These are phyloP conservation scores for Lyophyllum semitale DNA, from an alignment of 768 basidiomycete species.

Conservation along the genomic window DNA sequence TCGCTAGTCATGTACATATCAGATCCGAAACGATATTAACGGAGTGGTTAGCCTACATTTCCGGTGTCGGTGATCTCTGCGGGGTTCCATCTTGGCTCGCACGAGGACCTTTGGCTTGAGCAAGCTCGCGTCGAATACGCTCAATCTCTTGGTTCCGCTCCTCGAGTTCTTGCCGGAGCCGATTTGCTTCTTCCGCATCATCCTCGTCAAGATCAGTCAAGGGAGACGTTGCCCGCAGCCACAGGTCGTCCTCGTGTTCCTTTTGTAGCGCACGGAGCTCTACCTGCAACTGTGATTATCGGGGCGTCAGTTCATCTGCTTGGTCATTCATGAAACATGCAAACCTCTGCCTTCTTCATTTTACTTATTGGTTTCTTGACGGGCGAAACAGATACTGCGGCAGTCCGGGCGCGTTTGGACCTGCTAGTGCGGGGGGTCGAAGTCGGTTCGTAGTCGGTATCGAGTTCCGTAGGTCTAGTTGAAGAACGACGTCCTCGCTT, in stretches of 20 bases:
- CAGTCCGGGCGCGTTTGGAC: conserved; percentile 24
- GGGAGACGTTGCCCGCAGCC: conserved; percentile 27
- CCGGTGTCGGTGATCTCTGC: conserved; percentile 7
- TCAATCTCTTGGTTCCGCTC: conserved; percentile 28
- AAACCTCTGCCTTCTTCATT: conserved; percentile 46
- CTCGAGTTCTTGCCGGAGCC: conserved; percentile 26
- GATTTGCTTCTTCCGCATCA: conserved; percentile 27
- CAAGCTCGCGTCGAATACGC: conserved; percentile 25
- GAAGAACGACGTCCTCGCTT: conserved; percentile 24
- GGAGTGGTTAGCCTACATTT: background rate
- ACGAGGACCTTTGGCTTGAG: conserved; percentile 4
- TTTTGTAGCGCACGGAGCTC: conserved; percentile 26
- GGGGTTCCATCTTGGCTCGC: background rate
- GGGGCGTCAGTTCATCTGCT: background rate
- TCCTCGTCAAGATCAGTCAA: conserved; percentile 35
- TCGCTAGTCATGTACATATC: conserved; percentile 1
- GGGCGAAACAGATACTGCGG: conserved; percentile 8
- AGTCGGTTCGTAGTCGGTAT: conserved; percentile 4
- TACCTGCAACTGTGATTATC: conserved; percentile 26
- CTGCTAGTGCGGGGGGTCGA: background rate
- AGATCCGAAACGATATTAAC: background rate
- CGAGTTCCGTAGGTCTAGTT: background rate
- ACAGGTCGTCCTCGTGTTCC: conserved; percentile 20
- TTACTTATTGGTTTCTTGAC: conserved; percentile 27
- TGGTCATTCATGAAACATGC: background rate